Base-by-base conservation (phyloP, 371 early-diverging fungal genomes). In the Lichtheimia ramosa region DNA sequence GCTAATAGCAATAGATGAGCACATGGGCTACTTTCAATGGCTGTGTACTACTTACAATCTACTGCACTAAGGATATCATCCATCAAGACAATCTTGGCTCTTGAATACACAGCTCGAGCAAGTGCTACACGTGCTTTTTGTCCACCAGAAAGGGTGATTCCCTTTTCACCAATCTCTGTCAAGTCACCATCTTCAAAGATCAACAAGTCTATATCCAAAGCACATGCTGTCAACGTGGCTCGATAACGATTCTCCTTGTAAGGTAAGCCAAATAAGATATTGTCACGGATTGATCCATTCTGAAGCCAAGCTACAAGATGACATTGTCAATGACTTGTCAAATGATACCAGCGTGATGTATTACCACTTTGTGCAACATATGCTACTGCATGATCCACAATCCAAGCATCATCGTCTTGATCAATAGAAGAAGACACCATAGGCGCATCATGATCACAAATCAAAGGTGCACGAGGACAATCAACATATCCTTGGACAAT, bases 121-220 rank as follows among this genome's bases (percentile, higher is more conserved):
- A 94, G 69, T 0, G 89, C 77, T 7, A 94, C 89, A 64, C 91
- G 88, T 54, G 90, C 90, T 61, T 88, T 89, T 66, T 90, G 91
- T 12, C 91, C 90, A 48, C 90, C 91, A n/a, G 86, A 85, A 5
- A 91, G 70, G 3, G 89, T 87, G 50, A 90, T 84, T 6, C 91
- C 91, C 51, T 87, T 87, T 71, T 96, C 96, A 16, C 96, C 97
- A 65, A 96, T 89, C 77, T 95, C 93, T 0, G 97, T 97, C 68
- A 78, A 54, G 64, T 98, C 98, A 27, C 95, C 96, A 52, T 87
- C 86, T 23, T 85, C 83, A 6, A 98, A 69, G 48, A 71, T 69
- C 0, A 62, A 61, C 21, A 84, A 48, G 48, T 84, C 84, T 15
- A 73, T 75, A 7, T 61, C 63, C 34, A 84, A 62, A 40, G 83